Evolutionary conservation across 129 eudicot species (phyloP).

Genomic region (Ambrosia trifida): DNA sequence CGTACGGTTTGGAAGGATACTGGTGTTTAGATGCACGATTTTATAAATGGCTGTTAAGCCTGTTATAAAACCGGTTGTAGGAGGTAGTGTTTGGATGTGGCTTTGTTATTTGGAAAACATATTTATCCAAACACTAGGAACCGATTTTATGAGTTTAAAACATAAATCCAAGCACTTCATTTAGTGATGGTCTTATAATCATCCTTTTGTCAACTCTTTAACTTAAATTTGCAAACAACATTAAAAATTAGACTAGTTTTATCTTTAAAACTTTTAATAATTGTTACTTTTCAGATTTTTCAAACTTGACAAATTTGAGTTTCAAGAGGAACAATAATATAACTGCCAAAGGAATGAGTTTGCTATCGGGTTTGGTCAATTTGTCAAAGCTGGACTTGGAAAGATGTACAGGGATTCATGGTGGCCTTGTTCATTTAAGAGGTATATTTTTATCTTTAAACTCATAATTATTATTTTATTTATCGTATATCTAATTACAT

Average conservation of each 20-base stretch:
- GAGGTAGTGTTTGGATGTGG: neutral
- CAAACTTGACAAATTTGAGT: conserved; percentile 70
- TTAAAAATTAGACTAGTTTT: neutral
- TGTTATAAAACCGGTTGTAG: neutral
- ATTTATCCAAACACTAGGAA: neutral
- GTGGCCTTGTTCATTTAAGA: conserved; percentile 80
- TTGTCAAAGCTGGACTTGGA: conserved; percentile 76
- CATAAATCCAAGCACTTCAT: neutral
- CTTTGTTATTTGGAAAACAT: neutral
- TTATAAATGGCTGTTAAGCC: neutral
- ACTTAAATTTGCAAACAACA: conserved; percentile 2
- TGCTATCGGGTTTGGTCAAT: conserved; percentile 54
- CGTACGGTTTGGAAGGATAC: neutral
- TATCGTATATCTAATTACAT: neutral
- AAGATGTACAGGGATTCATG: conserved; percentile 80
- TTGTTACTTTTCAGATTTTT: conserved; percentile 47
- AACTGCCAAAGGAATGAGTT: conserved; percentile 73
- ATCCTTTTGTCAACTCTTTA: neutral
- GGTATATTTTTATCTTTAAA: conserved; percentile 35
- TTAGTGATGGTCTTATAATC: neutral
- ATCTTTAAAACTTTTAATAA: neutral
- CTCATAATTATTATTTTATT: neutral
- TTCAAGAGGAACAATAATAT: conserved; percentile 62
- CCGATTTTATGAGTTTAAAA: neutral
- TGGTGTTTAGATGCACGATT: neutral